phyloP scores from a whole-genome alignment of 805 yeast species.

The Spathaspora hagerdaliae region DNA sequence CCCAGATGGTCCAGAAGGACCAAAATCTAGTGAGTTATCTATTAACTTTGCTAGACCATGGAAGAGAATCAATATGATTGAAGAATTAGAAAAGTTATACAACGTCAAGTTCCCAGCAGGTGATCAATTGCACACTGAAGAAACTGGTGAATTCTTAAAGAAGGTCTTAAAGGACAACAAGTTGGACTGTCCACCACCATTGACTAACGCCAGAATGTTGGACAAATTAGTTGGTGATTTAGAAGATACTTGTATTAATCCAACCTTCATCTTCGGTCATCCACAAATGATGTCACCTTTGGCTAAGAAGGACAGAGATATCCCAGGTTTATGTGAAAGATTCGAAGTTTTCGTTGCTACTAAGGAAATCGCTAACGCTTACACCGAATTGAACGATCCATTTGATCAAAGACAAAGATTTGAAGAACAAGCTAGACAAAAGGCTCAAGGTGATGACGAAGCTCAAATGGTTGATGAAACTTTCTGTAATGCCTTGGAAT shows the following conservation, averaged over 20 bases:
- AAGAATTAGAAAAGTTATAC: slow-evolving; percentile 83
- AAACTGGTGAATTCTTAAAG: slow-evolving; percentile 88
- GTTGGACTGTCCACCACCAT: slow-evolving; percentile 86
- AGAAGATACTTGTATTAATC: slow-evolving; percentile 93
- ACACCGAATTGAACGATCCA: slow-evolving; percentile 98
- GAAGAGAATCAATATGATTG: slow-evolving; percentile 98
- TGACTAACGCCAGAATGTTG: slow-evolving; percentile 97
- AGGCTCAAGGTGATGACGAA: slow-evolving; percentile 98
- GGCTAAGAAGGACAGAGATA: slow-evolving; percentile 90
- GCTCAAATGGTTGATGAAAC: slow-evolving; percentile 96
- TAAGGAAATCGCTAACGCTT: slow-evolving; percentile 96
- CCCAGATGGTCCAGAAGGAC: slow-evolving; percentile 67
- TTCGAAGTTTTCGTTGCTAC: slow-evolving; percentile 98
- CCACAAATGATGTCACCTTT: slow-evolving; percentile 99
- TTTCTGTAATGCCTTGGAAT: slow-evolving; percentile 96
- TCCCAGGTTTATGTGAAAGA: slow-evolving; percentile 95
- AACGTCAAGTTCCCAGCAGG: slow-evolving; percentile 94
- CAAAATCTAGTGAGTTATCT: slow-evolving; percentile 72
- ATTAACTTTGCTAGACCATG: slow-evolving; percentile 94
- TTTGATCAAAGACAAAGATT: slow-evolving; percentile 96
- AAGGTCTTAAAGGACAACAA: slow-evolving; percentile 72
- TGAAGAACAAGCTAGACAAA: slow-evolving; percentile 98
- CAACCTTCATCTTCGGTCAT: slow-evolving; percentile 97
- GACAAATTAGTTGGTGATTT: slow-evolving; percentile 96
- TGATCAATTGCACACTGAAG: slow-evolving; percentile 88